Conservation (phyloP, 2,329 filamentous ascomycete genomes). For the Polytolypa hystricis region DNA sequence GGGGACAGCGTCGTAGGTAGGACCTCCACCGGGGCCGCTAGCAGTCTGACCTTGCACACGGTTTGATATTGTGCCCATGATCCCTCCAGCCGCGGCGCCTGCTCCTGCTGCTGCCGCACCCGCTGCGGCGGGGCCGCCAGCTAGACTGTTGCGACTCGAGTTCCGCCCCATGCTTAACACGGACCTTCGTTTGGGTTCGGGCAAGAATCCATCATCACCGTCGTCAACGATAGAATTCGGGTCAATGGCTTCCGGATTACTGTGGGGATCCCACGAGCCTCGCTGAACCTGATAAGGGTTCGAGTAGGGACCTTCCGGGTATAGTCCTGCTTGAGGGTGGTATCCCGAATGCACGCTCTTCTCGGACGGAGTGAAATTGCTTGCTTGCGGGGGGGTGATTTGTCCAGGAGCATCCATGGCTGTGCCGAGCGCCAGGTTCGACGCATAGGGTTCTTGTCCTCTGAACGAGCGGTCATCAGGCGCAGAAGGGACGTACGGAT, state of each 20-base stretch:
- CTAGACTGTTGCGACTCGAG: constrained; percentile 25
- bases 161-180: constrained; percentile 46
- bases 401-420: constrained; percentile 22
- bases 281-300: constrained; percentile 57
- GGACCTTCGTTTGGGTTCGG: constrained; percentile 43
- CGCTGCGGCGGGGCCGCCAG: constrained; percentile 27
- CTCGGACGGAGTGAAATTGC: constrained; percentile 32
- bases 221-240: constrained; percentile 76
- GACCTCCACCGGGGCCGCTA: constrained; percentile 28
- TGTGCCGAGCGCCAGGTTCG: constrained; percentile 25
- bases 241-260: constrained; percentile 52
- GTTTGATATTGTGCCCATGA: constrained; percentile 33
- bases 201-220: constrained; percentile 70
- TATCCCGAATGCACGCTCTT: constrained; percentile 40
- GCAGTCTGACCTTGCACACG: constrained; percentile 30
- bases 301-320: constrained; percentile 38
- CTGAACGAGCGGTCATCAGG: constrained; percentile 15
- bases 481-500: constrained; percentile 24
- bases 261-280: constrained; percentile 37
- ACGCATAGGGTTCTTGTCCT: constrained; percentile 31
- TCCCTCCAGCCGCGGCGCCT: constrained; percentile 30
- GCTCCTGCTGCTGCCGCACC: constrained; percentile 35
- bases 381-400: constrained; percentile 24
- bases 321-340: constrained; percentile 21
- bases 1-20: constrained; percentile 47